These are phyloP conservation scores for Trichopus zeylanicus DNA, from an alignment of 116 monocot genomes.

Conservation along the genomic window DNA sequence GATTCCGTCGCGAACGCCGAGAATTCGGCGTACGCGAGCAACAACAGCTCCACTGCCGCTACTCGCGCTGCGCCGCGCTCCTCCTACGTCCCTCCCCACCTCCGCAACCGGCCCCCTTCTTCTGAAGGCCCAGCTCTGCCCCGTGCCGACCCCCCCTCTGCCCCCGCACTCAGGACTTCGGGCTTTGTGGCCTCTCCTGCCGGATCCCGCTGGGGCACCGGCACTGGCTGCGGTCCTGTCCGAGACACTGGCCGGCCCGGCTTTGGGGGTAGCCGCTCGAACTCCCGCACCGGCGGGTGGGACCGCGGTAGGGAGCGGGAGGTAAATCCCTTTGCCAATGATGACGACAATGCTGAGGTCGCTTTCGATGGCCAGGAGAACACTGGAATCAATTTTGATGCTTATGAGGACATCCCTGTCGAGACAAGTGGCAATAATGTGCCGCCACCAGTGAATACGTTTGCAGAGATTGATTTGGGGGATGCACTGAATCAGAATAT, in stretches of 20 bases:
- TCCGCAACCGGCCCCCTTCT: slow-evolving; percentile 42
- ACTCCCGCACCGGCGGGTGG: slow-evolving; percentile 46
- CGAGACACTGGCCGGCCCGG: slow-evolving; percentile 10
- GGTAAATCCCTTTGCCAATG: slow-evolving; percentile 61
- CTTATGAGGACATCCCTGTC: slow-evolving; percentile 84
- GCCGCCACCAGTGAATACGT: slow-evolving; percentile 57
- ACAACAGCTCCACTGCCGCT: slow-evolving; percentile 9
- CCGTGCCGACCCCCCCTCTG: slow-evolving; percentile 1
- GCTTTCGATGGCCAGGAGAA: slow-evolving; percentile 32
- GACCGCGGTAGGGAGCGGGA: slow-evolving; percentile 47
- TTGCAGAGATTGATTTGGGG: slow-evolving; percentile 74
- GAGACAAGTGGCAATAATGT: slow-evolving; percentile 66
- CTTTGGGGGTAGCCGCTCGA: slow-evolving; percentile 42
- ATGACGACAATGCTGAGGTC: slow-evolving; percentile 12
- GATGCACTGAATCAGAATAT: slow-evolving; percentile 68
- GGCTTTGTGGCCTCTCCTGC: background rate
- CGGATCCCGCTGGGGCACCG: slow-evolving; percentile 1
- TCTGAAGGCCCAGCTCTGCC: background rate
- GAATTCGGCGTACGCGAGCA: slow-evolving; percentile 37
- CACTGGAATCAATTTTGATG: slow-evolving; percentile 71
- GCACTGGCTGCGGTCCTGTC: background rate
- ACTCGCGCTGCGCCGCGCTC: slow-evolving; percentile 9
- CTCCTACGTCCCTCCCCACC: slow-evolving; percentile 73
- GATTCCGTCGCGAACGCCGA: slow-evolving; percentile 59
- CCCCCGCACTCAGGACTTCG: background rate